Base-by-base conservation (phyloP, 2,329 filamentous ascomycete genomes). In the Aspergillus ustus region DNA sequence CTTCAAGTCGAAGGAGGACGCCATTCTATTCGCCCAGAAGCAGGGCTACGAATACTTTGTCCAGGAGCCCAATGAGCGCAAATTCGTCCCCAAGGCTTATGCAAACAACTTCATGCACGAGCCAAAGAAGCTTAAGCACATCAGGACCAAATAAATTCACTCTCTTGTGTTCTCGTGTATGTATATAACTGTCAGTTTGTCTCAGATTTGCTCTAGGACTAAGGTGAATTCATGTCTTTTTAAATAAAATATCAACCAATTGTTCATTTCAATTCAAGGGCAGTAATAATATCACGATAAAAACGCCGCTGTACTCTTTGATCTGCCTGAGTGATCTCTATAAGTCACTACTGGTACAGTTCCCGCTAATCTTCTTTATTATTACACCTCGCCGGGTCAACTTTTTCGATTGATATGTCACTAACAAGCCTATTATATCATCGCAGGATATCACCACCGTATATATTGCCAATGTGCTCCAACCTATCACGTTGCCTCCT, bases 41-140 rank as follows among this genome's bases (percentile, higher is more conserved):
- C 95, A 99, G 80, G 95, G 96, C 40, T 99, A 99, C 77, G 94
- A 99, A 77, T 99, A 97, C 80, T 98, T 95, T 77, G 93, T 99
- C 25, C 95, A 98, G 83, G 95, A 98, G 81, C 94, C 95, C 40
- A 96, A 97, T 74, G 87, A 88, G 79, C 88, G 95, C 75, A 91
- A 89, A 74, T 89, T 97, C 71, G 82, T 88, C 17, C 91, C 93
- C 63, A 99, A 99, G 87, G 91, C 92, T 11, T 99, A 99, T 78
- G 94, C 95, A 63, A 96, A 96, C 80, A 97, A 98, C 83, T 99
- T 98, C 80, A 75, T 93, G 66, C 93, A 96, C 82, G 88, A 88
- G 65, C 82, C 91, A 13, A 89, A 87, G 79, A 95, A 94, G 86
- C 83, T 98, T 77, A 98, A 97, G 85, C 87, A 90, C 73, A 87